A percentile compares a stretch with the other conserved stretches of the same genome.
These are phyloP conservation scores for Xerocomellus intermedius DNA, from an alignment of 768 basidiomycete species.

Conservation along the genomic window DNA sequence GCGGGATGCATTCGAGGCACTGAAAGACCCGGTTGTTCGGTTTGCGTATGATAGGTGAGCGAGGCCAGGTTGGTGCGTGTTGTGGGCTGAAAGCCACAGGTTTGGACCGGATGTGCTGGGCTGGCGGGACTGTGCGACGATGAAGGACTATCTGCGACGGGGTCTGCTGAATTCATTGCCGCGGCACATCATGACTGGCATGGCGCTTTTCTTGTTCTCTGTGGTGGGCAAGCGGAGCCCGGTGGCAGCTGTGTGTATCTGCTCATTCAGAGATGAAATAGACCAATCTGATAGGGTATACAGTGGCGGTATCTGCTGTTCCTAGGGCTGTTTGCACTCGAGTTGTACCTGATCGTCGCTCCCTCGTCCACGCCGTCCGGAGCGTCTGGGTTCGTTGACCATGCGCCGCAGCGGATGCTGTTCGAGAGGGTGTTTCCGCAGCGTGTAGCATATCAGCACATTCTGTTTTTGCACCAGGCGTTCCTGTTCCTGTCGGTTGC, in stretches of 20 bases:
- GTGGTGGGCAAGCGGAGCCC: constrained; percentile 57
- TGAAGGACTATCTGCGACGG: constrained; percentile 63
- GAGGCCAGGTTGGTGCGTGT: not conserved
- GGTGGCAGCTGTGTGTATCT: constrained; percentile 59
- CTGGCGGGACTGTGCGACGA: constrained; percentile 70
- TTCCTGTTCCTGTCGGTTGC: constrained; percentile 76
- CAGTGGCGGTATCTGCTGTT: constrained; percentile 85
- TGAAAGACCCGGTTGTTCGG: constrained; percentile 72
- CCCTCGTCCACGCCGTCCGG: constrained; percentile 26
- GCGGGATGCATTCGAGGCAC: constrained; percentile 71
- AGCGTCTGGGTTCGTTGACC: constrained; percentile 25
- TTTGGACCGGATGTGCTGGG: constrained; percentile 72
- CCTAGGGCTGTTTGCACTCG: constrained; percentile 55
- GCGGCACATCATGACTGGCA: constrained; percentile 64
- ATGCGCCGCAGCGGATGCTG: constrained; percentile 24
- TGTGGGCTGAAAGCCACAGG: constrained; percentile 34
- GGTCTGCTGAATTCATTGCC: constrained; percentile 62
- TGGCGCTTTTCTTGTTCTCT: constrained; percentile 60
- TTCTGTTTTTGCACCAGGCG: constrained; percentile 71
- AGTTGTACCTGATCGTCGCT: constrained; percentile 63
- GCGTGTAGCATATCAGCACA: constrained; percentile 73
- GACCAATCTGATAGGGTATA: constrained; percentile 13
- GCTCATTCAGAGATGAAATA: constrained; percentile 4
- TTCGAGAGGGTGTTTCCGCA: constrained; percentile 52
- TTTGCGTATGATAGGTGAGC: constrained; percentile 85